Conservation (phyloP, 2,329 filamentous ascomycete species). For the Microsporum canis region DNA sequence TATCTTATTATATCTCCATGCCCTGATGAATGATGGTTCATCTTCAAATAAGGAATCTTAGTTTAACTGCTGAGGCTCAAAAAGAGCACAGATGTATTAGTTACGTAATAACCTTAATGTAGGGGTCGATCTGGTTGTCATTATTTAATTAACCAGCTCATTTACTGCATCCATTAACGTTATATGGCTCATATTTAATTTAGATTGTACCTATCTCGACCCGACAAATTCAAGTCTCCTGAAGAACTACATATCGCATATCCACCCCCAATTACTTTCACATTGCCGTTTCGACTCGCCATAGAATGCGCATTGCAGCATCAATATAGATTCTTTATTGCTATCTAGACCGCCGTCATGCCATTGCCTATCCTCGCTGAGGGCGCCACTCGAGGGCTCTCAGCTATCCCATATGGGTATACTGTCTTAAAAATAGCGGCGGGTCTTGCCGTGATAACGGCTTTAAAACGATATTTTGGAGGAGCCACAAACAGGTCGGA, state of each 20-base stretch:
- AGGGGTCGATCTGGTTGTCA: not conserved
- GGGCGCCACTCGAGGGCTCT: slow-evolving; percentile 44
- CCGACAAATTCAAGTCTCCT: no score
- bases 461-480: slow-evolving; percentile 64
- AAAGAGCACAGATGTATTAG: not conserved
- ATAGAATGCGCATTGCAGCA: no score
- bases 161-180: no score
- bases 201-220: no score
- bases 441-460: slow-evolving; percentile 41
- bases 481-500: slow-evolving; percentile 66
- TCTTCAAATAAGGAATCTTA: not conserved
- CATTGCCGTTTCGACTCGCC: no score
- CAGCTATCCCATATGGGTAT: slow-evolving; percentile 43
- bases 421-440: slow-evolving; percentile 43
- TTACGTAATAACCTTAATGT: not conserved
- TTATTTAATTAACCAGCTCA: not conserved
- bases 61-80: not conserved
- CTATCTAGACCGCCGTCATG: slow-evolving; percentile 35
- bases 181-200: no score
- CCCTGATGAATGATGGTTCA: not conserved
- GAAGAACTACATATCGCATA: no score
- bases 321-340: not conserved
- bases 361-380: slow-evolving; percentile 49
- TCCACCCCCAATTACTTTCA: no score
- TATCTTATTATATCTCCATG: not conserved